phyloP scores from a whole-genome alignment of 306 rosid species.

The Vicia faba region DNA sequence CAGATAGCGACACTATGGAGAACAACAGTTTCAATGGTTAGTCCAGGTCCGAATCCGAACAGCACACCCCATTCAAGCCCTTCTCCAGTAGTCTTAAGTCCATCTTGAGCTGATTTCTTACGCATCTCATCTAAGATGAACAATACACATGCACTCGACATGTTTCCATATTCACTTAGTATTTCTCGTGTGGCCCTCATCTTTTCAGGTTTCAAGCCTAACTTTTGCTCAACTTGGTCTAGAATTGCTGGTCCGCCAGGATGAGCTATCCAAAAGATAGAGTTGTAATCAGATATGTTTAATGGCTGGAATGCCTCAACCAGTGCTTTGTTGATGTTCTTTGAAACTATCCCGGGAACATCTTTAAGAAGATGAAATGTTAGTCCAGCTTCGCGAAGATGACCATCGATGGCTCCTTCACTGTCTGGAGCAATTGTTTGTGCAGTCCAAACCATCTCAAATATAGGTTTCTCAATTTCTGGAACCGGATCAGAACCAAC shows the following conservation, averaged over 20 bases:
- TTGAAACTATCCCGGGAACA: conserved; percentile 47
- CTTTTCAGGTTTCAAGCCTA: conserved; percentile 35
- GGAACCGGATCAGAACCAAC: conserved; percentile 68
- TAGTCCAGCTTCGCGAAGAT: conserved; percentile 44
- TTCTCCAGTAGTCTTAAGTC: conserved; percentile 44
- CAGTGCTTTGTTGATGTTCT: conserved; percentile 39
- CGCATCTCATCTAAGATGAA: conserved; percentile 74
- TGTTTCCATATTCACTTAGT: conserved; percentile 68
- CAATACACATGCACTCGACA: conserved; percentile 80
- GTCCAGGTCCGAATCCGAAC: conserved; percentile 82
- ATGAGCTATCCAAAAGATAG: conserved; percentile 45
- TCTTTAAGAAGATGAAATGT: conserved; percentile 45
- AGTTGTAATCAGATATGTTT: conserved; percentile 39
- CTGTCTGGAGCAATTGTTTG: conserved; percentile 73
- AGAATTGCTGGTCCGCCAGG: conserved; percentile 45
- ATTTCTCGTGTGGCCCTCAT: conserved; percentile 50
- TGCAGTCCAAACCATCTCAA: conserved; percentile 63
- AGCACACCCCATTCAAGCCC: conserved; percentile 75
- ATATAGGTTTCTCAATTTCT: conserved; percentile 57
- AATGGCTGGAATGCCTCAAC: conserved; percentile 39
- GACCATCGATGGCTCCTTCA: conserved; percentile 56
- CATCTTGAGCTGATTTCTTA: conserved; percentile 46
- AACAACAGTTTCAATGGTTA: conserved; percentile 68
- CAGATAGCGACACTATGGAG: conserved; percentile 51
- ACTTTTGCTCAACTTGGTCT: conserved; percentile 40